phyloP scores from a whole-genome alignment of 208 protist genomes.

The Crithidia brevicula region DNA sequence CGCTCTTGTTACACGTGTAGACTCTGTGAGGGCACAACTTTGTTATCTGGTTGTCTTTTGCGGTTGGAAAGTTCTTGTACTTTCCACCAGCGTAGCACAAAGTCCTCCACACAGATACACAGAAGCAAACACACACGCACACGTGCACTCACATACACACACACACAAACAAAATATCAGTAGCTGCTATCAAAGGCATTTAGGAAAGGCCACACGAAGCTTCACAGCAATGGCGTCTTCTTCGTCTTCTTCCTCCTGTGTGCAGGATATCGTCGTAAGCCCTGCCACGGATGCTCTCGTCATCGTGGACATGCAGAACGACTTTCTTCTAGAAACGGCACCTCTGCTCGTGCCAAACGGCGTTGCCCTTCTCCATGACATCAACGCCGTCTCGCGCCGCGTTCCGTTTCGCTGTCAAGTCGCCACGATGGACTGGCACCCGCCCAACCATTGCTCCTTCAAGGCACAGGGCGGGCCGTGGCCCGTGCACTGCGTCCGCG shows the following conservation, averaged over 20 bases:
- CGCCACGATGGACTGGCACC: slow-evolving; percentile 74
- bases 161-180: too few species aligned
- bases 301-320: slow-evolving; percentile 76
- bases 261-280: slow-evolving; percentile 1
- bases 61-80: too few species aligned
- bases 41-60: too few species aligned
- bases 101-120: too few species aligned
- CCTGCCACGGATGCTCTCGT: slow-evolving; percentile 49
- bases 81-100: too few species aligned
- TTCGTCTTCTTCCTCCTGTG: neutral
- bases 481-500: slow-evolving; percentile 66
- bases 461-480: slow-evolving; percentile 44
- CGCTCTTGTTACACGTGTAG: too few species aligned
- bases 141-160: too few species aligned
- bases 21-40: too few species aligned
- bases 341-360: slow-evolving; percentile 49
- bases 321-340: slow-evolving; percentile 57
- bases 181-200: too few species aligned
- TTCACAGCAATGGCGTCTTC: too few species aligned
- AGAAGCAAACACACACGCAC: too few species aligned
- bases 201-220: too few species aligned
- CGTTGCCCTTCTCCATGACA: slow-evolving; percentile 33
- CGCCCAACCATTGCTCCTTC: slow-evolving; percentile 67
- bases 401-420: slow-evolving; percentile 47
- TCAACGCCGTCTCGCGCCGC: slow-evolving; percentile 41